phyloP scores from a whole-genome alignment of 2,329 filamentous ascomycete genomes.

The Colletotrichum karsti region DNA sequence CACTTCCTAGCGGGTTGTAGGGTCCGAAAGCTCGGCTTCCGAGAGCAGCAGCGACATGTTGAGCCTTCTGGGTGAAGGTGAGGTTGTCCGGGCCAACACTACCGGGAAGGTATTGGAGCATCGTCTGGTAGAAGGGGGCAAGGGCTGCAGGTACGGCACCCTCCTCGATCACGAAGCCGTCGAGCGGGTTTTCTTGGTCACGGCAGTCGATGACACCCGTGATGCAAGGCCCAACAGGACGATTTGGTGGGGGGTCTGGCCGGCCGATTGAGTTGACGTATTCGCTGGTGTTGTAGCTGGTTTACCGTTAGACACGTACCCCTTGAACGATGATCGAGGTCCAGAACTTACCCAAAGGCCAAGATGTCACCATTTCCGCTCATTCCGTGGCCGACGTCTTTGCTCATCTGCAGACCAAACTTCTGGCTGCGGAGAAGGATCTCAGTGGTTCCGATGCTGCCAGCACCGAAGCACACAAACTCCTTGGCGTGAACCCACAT shows the following conservation, averaged over 20 bases:
- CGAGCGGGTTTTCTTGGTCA: slow-evolving; percentile 59
- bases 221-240: slow-evolving; percentile 69
- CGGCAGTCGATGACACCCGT: slow-evolving; percentile 70
- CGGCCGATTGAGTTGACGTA: slow-evolving; percentile 65
- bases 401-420: slow-evolving; percentile 65
- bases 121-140: slow-evolving; percentile 61
- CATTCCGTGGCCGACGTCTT: slow-evolving; percentile 65
- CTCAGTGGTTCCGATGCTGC: slow-evolving; percentile 71
- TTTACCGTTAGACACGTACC: slow-evolving; percentile 25
- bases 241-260: slow-evolving; percentile 54
- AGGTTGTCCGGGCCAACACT: slow-evolving; percentile 48
- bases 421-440: slow-evolving; percentile 69
- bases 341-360: slow-evolving; percentile 62
- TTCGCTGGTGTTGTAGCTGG: slow-evolving; percentile 67
- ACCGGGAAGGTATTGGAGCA: slow-evolving; percentile 64
- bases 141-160: slow-evolving; percentile 68
- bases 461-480: slow-evolving; percentile 74
- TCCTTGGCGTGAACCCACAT: slow-evolving; percentile 75
- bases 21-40: slow-evolving; percentile 66
- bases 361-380: slow-evolving; percentile 74
- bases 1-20: slow-evolving; percentile 61
- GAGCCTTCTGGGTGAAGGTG: slow-evolving; percentile 48
- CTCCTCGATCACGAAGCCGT: slow-evolving; percentile 72
- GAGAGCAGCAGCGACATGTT: slow-evolving; percentile 54
- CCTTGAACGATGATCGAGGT: not conserved